phyloP scores from a whole-genome alignment of 2,329 filamentous ascomycete species.

The Fusarium siculi region DNA sequence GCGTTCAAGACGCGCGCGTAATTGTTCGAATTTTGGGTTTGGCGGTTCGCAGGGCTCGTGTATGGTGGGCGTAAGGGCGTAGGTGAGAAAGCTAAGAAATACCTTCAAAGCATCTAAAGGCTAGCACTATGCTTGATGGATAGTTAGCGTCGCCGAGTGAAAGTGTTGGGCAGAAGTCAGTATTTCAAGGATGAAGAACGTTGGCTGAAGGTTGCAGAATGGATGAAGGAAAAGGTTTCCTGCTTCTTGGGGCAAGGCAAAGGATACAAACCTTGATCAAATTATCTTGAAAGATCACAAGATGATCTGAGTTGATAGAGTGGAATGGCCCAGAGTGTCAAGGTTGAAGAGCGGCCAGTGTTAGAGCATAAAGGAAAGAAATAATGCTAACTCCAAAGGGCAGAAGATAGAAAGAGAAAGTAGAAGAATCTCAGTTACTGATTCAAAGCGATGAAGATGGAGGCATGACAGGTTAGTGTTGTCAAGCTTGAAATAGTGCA shows the following conservation, averaged over 20 bases:
- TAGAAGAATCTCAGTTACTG: background rate
- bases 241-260: background rate
- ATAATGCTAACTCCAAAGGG: background rate
- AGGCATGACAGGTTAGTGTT: background rate
- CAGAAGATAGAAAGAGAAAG: background rate
- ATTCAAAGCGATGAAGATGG: background rate
- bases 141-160: background rate
- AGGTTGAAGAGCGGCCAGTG: background rate
- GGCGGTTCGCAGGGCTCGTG: background rate
- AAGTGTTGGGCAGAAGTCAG: background rate
- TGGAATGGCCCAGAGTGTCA: background rate
- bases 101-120: background rate
- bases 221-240: background rate
- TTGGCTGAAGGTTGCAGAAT: background rate
- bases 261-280: background rate
- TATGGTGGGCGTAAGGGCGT: background rate
- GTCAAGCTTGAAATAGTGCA: background rate
- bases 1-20: background rate
- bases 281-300: background rate
- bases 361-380: background rate
- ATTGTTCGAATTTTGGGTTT: background rate
- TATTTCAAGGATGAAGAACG: background rate
- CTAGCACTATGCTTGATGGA: background rate
- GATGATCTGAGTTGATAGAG: background rate
- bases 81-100: background rate